Base-by-base conservation (phyloP, 202 grass and related monocot species). In the Alloteropsis angusta region DNA sequence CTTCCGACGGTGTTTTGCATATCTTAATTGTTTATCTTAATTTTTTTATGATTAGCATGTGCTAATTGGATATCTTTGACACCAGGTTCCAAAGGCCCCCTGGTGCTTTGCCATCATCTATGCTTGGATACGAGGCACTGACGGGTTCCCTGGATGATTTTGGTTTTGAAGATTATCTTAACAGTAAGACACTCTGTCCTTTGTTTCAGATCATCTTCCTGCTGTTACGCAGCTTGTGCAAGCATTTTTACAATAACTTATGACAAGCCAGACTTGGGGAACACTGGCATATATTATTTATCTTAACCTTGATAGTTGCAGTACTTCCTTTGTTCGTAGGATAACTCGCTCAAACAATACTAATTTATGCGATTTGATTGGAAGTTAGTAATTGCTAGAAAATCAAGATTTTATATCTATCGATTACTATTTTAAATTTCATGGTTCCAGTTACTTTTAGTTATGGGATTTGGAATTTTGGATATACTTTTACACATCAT, bases 101-200 rank as follows among this genome's bases (percentile, higher is more conserved):
- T 48, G 91, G 91, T 70, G 82, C 91, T 25, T 64, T 93, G 23
- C 88, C 94, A 63, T 97, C 91, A 9, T 93, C 94, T 47, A 86
- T 93, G 91, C 84, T 97, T 63, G 94, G 94, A 70, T 90, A 90
- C 70, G 91, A 97, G 78, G 91, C 87, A 57, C 78, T 97, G 45
- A 97, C 94, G n/a, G 94, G 94, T 90, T 77, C 87, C 75, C 82
- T 97, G 80, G 94, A 97, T 78, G 91, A 93, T 86, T 97, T 97
- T 82, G 94, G 88, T 23, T 91, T 97, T 78, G 94, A 97, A 80
- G 94, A 97, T 86, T 97, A 97, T 79, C 84, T 97, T 62, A 97
- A 97, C 68, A 46, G 94, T 97, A 97, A 77, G 68, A 38, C 22
- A 45, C 60, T 54, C 11, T 64, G 15, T 75, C 53, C 34, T 75